Conservation (phyloP, 2,329 filamentous ascomycete genomes). For the Helminthosporium solani region DNA sequence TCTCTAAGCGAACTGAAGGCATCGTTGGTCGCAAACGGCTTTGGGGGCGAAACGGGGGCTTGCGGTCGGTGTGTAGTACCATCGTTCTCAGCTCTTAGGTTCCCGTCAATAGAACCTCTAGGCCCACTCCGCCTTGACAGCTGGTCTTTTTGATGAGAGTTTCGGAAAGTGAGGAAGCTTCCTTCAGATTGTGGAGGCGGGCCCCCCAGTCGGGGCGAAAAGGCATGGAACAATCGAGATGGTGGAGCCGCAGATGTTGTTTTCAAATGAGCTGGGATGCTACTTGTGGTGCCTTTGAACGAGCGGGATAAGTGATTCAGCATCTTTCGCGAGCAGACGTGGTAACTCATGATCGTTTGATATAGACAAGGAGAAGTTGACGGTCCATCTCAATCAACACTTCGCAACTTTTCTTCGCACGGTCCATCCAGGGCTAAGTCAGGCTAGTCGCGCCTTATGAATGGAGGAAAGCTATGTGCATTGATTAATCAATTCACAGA, state of each 20-base stretch:
- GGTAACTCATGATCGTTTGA: slow-evolving; percentile 30
- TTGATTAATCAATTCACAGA: no score
- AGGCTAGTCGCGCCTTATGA: not conserved
- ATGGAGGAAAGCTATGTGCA: no score
- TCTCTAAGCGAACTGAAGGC: slow-evolving; percentile 10
- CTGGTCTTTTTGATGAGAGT: no score
- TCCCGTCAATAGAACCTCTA: no score
- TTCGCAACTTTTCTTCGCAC: slow-evolving; percentile 17
- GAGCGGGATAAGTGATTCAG: slow-evolving; percentile 26
- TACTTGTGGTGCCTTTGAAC: slow-evolving; percentile 7
- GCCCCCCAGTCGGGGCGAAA: slow-evolving; percentile 4
- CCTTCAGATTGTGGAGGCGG: no score
- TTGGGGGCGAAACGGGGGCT: not conserved
- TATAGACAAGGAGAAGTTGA: not conserved
- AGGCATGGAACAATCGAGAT: slow-evolving; percentile 17
- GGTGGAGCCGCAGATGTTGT: slow-evolving; percentile 6
- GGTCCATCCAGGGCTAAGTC: slow-evolving; percentile 8
- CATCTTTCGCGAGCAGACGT: slow-evolving; percentile 24
- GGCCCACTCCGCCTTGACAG: no score
- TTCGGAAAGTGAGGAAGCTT: no score
- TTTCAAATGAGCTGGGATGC: slow-evolving; percentile 6
- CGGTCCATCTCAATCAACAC: slow-evolving; percentile 2
- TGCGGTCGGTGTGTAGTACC: not conserved
- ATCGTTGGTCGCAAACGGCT: slow-evolving; percentile 36
- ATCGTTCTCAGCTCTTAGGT: no score